Evolutionary conservation across 1,139 yeast genomes (phyloP), one percentile per base, ranked within the genome.

Genomic region (Torulaspora globosa): DNA sequence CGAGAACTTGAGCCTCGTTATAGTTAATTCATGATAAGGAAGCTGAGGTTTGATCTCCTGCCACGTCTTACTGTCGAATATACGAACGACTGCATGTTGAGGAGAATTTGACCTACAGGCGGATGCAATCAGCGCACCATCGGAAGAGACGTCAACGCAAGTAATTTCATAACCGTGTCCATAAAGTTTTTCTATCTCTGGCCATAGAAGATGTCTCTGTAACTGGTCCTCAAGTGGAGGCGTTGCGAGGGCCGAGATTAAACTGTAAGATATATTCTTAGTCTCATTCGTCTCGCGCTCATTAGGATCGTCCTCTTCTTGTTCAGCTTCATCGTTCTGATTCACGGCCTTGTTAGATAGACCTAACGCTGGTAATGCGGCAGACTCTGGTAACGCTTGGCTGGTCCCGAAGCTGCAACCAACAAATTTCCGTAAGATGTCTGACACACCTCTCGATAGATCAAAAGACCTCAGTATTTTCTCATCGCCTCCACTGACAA

Each of bases 111-210:
- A 90, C 52, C 82, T 79, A 70, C 97, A 92, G n/a, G 97, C 87
- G 8, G 95, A 81, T 1, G 96, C 96, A 40, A 90, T 75, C 27
- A 84, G 66, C 31, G 68, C 65, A n/a, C 80, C 77, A 57, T 77
- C 80, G 11, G 83, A 81, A 3, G 87, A 78, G 1, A 82, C 76
- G 44, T 87, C 95, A 42, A 90, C 75, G 37, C 95, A 76, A 0
- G 89, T 79, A 39, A 90, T 81, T 65, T 94, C 99, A 67, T 89
- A 94, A 11, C 99, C 99, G 65, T 94, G 99, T 0, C 98, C 98
- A 60, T 92, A 94, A 41, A 94, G 69, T 63, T 94, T 94, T 59
- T 94, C 98, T 45, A 83, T 69, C 63, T 94, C 99, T 0, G 98
- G 98, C 82, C 94, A 94, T 47, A 94, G 73, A 0, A 97, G 86